These are phyloP conservation scores for Alternaria atra DNA, from an alignment of 2,329 filamentous ascomycete species.

Conservation along the genomic window DNA sequence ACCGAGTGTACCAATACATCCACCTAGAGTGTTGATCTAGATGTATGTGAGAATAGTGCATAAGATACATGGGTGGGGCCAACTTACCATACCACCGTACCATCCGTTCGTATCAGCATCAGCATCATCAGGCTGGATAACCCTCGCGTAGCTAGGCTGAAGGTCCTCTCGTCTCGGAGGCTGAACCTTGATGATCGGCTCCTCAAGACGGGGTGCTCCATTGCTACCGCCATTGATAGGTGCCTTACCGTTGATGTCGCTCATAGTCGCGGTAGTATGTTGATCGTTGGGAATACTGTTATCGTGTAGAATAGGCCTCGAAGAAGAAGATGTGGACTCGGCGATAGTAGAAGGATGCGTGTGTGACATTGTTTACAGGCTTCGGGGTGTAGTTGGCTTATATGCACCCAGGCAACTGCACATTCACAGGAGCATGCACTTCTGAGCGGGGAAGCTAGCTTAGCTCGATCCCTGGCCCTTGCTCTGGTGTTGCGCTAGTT, in stretches of 20 bases:
- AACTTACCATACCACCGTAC: conserved; percentile 77
- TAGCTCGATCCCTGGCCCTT: conserved; percentile 14
- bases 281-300: conserved; percentile 19
- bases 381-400: conserved; percentile 25
- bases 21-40: conserved; percentile 76
- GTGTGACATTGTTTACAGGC: conserved; percentile 18
- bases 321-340: conserved; percentile 38
- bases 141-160: conserved; percentile 80
- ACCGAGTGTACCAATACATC: conserved; percentile 78
- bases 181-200: conserved; percentile 68
- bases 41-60: conserved; percentile 7
- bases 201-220: conserved; percentile 23
- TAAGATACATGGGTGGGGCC: background rate
- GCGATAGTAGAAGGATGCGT: conserved; percentile 22
- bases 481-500: conserved; percentile 5
- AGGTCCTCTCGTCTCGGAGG: conserved; percentile 85
- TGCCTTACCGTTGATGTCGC: conserved; percentile 52
- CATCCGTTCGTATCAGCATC: conserved; percentile 80
- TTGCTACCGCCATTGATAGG: conserved; percentile 24
- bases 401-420: conserved; percentile 23
- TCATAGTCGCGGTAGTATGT: conserved; percentile 34
- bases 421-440: conserved; percentile 8
- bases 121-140: conserved; percentile 68
- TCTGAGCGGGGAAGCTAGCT: conserved; percentile 34
- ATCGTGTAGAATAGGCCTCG: conserved; percentile 32